These are phyloP conservation scores for Leccinum pachyderme DNA, from an alignment of 1,284 basidiomycete species.

Conservation along the genomic window DNA sequence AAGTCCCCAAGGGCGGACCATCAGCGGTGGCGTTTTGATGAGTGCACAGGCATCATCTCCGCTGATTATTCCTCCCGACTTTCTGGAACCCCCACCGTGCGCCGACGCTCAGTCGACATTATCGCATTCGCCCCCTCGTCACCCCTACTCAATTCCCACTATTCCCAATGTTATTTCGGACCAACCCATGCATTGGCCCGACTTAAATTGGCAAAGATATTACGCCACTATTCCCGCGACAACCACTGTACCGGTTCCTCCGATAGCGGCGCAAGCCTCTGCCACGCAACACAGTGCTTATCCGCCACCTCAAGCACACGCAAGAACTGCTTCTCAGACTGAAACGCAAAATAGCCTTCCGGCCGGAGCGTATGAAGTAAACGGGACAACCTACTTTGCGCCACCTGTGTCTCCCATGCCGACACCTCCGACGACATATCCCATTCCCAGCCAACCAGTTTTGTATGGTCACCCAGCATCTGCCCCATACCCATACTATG, in stretches of 20 bases:
- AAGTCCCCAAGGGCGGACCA: slow-evolving; percentile 15
- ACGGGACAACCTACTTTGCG: slow-evolving; percentile 37
- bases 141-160: not conserved
- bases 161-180: slow-evolving; percentile 9
- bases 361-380: slow-evolving; percentile 26
- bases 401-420: slow-evolving; percentile 2
- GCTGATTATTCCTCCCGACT: slow-evolving; percentile 1
- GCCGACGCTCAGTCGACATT: slow-evolving; percentile 34
- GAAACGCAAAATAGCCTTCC: slow-evolving; percentile 11
- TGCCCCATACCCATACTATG: slow-evolving; percentile 11
- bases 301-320: not conserved
- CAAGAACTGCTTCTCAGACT: not conserved
- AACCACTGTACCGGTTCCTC: slow-evolving; percentile 1
- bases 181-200: slow-evolving; percentile 18
- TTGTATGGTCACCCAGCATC: slow-evolving; percentile 8
- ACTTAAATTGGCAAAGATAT: slow-evolving; percentile 18
- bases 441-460: slow-evolving; percentile 10
- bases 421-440: slow-evolving; percentile 1
- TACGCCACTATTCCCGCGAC: slow-evolving; percentile 24
- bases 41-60: slow-evolving; percentile 19
- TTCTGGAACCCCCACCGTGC: slow-evolving; percentile 31
- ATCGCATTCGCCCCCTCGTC: slow-evolving; percentile 26
- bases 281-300: slow-evolving; percentile 5
- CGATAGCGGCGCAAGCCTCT: not conserved
- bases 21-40: slow-evolving; percentile 28